Evolutionary conservation across 306 rosid species (phyloP), one percentile per base, ranked within the genome.

Genomic region (Inga oerstediana): DNA sequence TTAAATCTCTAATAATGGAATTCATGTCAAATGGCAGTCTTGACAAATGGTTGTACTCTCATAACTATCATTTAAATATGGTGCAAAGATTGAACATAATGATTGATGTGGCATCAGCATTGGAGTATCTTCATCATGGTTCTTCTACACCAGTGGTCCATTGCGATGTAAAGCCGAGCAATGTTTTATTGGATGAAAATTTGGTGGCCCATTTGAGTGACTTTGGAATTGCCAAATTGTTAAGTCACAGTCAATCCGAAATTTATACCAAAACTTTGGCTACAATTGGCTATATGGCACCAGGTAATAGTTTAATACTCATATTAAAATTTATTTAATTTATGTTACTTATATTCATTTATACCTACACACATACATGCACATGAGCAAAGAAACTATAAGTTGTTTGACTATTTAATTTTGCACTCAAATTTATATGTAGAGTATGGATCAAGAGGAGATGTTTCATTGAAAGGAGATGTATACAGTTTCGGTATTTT

Each of bases 401-500:
- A 32, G 3, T 32, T 68, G 17, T 67, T 67, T 13, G 1, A 34
- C 20, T 39, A 19, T 17, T 54, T 54, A 54, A 54, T 0, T 54
- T 7, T 0, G 22, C 61, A 19, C 6, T 52, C 59, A 52, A 52
- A 5, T 52, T 20, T 7, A n/a, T n/a, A 7, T 7, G 64, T 0
- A 56, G 64, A 19, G 30, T 56, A 17, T 56, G 30, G 64, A 56
- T 56, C 65, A 5, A 78, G 76, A 82, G 34, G 89, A 24, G 35
- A 68, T 22, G 82, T 89, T 35, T 87, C 90, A 1, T 51, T 72
- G 27, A 81, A 76, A 72, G 82, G 88, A 54, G 90, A 89, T 79
- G 88, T 79, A 1, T 87, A 87, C 13, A 85, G 92, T 70, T 89
- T 76, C 59, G 90, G 91, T 3, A 41, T 87, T 68, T 7, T 89